phyloP scores from a whole-genome alignment of 495 filamentous ascomycete genomes.

The Neurospora sp. region DNA sequence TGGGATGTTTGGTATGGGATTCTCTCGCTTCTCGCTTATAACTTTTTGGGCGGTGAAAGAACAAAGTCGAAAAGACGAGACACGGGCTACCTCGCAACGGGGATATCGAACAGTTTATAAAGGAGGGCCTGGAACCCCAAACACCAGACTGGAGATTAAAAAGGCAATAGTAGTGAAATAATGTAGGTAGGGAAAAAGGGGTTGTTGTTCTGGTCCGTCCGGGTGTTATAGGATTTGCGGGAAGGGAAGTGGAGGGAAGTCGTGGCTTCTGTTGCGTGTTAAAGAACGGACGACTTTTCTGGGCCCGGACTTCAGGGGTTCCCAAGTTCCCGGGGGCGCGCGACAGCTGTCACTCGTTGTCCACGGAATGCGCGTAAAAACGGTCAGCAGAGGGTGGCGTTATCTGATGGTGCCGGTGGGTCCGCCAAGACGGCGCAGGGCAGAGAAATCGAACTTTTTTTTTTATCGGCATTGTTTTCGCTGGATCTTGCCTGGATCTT shows the following conservation, averaged over 20 bases:
- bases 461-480: background rate
- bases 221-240: background rate
- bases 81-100: background rate
- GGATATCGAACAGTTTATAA: background rate
- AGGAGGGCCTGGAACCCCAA: background rate
- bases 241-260: background rate
- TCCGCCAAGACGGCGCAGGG: background rate
- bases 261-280: background rate
- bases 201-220: background rate
- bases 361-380: background rate
- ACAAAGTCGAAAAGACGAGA: background rate
- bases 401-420: background rate
- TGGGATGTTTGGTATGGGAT: background rate
- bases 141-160: background rate
- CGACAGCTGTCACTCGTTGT: background rate
- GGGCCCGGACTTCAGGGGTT: background rate
- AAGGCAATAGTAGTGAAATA: background rate
- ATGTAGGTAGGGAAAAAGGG: background rate
- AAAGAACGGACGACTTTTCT: background rate
- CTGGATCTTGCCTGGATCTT: background rate
- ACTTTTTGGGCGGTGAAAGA: background rate
- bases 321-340: background rate
- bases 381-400: background rate
- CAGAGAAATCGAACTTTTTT: background rate
- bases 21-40: background rate